Evolutionary conservation across 2,329 filamentous ascomycete genomes (phyloP), one percentile per base, ranked within the genome.

Genomic region (Talaromyces sp.): DNA sequence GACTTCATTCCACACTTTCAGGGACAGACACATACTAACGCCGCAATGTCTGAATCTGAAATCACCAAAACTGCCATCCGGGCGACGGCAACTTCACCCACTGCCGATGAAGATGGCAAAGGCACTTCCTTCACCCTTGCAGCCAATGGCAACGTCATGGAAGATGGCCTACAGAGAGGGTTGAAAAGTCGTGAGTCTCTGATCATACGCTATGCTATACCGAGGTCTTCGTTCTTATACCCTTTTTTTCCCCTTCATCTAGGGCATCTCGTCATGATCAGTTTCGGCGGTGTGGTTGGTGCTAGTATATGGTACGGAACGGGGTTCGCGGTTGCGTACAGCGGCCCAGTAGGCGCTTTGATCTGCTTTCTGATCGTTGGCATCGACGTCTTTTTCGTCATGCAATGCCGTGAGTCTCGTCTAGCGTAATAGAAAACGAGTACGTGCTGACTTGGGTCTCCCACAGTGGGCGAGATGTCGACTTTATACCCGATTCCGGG

Each of bases 271-370:
- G 55, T 58, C 23, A 58, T 58, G 55, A 58, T 58, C 23, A 58
- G 55, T 28, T 58, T 58, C 23, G 55, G 55, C 7, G 55, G 55
- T 42, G 55, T 58, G 3, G 55, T 58, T 21, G 55, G 55, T 31
- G 55, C 55, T 28, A 58, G 55, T 44, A 58, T 58, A 25, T 58
- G 55, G 55, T 58, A 58, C 14, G 55, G 55, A 21, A 58, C 55
- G 18, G 55, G 55, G 25, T 58, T 58, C 21, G 55, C 55, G 21
- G 55, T 58, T 44, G 55, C 55, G 5, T 58, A 58, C 18, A 58
- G 55, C 37, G 55, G 55, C 11, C 55, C 55, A 12, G 35, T 58
- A 16, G 55, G 55, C 39, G 55, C 55, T 3, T 58, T 58, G 55
- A 58, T 58, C 9, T 58, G 55, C 55, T 58, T 58, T 28, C 33